A percentile compares a stretch with the other conserved stretches of the same genome.
phyloP scores from a whole-genome alignment of 805 yeast genomes.

The Deakozyma indianensis region DNA sequence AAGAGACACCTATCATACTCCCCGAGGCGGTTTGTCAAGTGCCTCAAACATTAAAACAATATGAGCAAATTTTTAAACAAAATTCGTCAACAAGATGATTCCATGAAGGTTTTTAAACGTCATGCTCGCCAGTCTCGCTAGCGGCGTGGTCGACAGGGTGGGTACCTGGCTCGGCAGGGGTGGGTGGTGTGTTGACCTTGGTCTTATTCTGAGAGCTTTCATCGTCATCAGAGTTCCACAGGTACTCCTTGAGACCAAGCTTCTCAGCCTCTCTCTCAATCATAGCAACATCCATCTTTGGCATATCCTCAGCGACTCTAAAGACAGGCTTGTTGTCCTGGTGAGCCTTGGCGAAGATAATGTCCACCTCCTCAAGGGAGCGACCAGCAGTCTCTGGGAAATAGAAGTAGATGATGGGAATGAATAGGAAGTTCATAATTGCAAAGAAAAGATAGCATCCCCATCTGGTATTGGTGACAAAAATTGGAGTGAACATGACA shows the following conservation, averaged over 20 bases:
- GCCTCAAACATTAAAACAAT: too few relatives aligned
- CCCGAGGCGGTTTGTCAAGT: too few relatives aligned
- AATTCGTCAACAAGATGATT: too few relatives aligned
- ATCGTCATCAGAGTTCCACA: too few relatives aligned
- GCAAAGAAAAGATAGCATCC: slow-evolving; percentile 63
- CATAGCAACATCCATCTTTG: slow-evolving; percentile 40
- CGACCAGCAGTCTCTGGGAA: slow-evolving; percentile 73
- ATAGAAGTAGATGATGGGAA: slow-evolving; percentile 49
- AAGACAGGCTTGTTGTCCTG: slow-evolving; percentile 44
- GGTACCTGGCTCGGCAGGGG: too few relatives aligned
- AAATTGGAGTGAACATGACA: slow-evolving; percentile 53
- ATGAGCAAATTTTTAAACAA: too few relatives aligned
- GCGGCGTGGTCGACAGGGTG: too few relatives aligned
- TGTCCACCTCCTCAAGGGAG: slow-evolving; percentile 61
- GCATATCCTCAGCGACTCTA: slow-evolving; percentile 50
- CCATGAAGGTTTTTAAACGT: too few relatives aligned
- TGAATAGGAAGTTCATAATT: slow-evolving; percentile 39
- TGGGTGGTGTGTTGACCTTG: too few relatives aligned
- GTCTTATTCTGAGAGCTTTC: too few relatives aligned
- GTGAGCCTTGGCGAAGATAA: slow-evolving; percentile 45
- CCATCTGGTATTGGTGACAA: slow-evolving; percentile 32
- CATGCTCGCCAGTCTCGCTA: too few relatives aligned
- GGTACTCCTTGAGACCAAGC: slow-evolving; percentile 34
- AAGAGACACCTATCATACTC: too few relatives aligned
- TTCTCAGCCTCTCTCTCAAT: slow-evolving; percentile 46